phyloP scores from a whole-genome alignment of 225 moss, liverwort and hornwort genomes.

The Bryoerythrophyllum caledonicum region DNA sequence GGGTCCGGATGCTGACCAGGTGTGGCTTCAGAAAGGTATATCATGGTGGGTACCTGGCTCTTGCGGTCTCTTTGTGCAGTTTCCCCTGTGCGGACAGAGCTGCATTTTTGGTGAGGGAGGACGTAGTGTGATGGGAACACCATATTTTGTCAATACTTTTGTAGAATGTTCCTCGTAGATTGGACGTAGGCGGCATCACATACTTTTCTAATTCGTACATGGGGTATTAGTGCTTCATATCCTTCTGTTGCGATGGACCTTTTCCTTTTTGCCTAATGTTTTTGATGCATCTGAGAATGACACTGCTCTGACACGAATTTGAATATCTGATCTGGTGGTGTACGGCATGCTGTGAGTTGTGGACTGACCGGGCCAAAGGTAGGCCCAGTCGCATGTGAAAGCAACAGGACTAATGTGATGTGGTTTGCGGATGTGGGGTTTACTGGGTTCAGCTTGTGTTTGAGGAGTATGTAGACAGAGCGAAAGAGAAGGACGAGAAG shows the following conservation, averaged over 20 bases:
- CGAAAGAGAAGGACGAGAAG: constrained; percentile 97
- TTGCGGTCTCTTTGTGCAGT: constrained; percentile 29
- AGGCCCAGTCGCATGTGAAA: neutral
- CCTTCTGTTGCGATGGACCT: neutral
- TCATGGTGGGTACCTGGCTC: constrained; percentile 68
- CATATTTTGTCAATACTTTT: neutral
- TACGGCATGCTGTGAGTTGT: neutral
- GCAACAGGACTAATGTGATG: constrained; percentile 19
- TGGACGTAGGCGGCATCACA: neutral
- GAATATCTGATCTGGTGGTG: neutral
- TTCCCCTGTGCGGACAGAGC: constrained; percentile 12
- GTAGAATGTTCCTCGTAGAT: neutral
- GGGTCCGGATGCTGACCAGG: constrained; percentile 49
- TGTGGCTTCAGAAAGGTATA: constrained; percentile 76
- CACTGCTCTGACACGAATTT: neutral
- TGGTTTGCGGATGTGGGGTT: constrained; percentile 31
- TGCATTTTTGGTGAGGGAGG: neutral
- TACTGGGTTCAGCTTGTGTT: constrained; percentile 72
- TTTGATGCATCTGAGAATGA: neutral
- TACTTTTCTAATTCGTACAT: neutral
- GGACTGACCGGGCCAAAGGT: neutral
- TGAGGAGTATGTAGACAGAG: constrained; percentile 92
- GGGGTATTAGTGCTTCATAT: neutral
- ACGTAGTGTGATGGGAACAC: neutral
- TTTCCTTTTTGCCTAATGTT: neutral